Base-by-base conservation (phyloP, 2,329 filamentous ascomycete species). In the Paecilomyces niveus region DNA sequence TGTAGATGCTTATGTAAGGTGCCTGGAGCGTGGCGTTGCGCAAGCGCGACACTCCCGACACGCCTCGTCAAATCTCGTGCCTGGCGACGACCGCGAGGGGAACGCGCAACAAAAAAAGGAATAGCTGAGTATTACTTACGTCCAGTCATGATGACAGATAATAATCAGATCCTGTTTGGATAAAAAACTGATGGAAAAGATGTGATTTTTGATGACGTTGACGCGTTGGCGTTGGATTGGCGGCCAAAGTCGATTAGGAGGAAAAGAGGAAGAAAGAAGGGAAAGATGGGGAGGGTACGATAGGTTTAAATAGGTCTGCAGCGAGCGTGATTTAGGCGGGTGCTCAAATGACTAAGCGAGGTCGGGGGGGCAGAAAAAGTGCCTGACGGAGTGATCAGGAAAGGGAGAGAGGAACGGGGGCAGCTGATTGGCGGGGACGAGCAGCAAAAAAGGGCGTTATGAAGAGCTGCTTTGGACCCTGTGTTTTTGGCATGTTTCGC, bases 401-500 rank as follows among this genome's bases (percentile, higher is more conserved):
- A 59, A 59, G 53, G 58, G 57, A 50, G 57, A 61, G 62, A 39
- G 53, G 39, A 35, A 56, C 57, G 60, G 55, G 63, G 58, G 15
- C 15, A 9, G 39, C 39, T 74, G 68, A 72, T 74, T 75, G 72
- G 70, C 65, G 65, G 66, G 62, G 57, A 57, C 64, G 57, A 61
- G 61, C 54, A 59, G 61, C 61, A 54, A 68, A 73, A 76, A 72
- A 66, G 68, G 62, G 62, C 55, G 71, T 74, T 75, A 73, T 72
- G 72, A 74, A 71, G 64, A 68, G 67, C 68, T 63, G 70, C 66
- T 74, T 75, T 75, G 63, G 62, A 70, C 70, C 58, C 58, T 57
- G 61, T 65, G 62, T 67, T 70, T 68, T 63, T 33, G 39, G 54
- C 49, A 26, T 58, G 54, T 59, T 62, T 57, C 58, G 58, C 57